A percentile compares a stretch with the other conserved stretches of the same genome.
Conservation (phyloP, 768 basidiomycete genomes). For the Lepiota venenata region DNA sequence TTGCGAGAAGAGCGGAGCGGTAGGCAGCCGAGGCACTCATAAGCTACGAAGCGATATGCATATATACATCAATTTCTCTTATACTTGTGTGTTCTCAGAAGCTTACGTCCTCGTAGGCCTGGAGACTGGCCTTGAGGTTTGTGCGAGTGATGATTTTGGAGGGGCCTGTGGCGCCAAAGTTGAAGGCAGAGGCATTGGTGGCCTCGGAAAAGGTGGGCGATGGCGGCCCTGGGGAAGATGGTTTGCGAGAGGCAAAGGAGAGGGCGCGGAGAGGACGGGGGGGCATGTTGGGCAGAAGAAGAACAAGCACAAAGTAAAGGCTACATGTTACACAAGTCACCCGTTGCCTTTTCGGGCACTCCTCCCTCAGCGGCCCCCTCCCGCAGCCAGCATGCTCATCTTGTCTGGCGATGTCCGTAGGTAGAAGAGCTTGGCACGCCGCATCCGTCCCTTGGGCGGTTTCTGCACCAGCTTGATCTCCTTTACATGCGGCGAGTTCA, state of each 20-base stretch:
- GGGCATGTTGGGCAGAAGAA: slow-evolving; percentile 29
- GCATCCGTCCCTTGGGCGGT: slow-evolving; percentile 60
- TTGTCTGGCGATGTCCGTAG: slow-evolving; percentile 79
- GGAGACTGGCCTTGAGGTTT: slow-evolving; percentile 73
- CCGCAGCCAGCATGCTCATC: slow-evolving; percentile 70
- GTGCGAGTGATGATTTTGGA: slow-evolving; percentile 80
- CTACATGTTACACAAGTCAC: slow-evolving; percentile 5
- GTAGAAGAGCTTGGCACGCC: slow-evolving; percentile 81
- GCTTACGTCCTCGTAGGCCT: slow-evolving; percentile 78
- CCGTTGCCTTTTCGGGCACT: slow-evolving; percentile 9
- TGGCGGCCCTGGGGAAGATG: slow-evolving; percentile 55
- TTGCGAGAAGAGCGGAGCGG: slow-evolving; percentile 72
- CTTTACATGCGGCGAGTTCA: slow-evolving; percentile 83
- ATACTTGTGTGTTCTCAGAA: neutral
- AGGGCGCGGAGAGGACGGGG: slow-evolving; percentile 57
- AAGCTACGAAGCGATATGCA: slow-evolving; percentile 42
- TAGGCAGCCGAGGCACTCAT: slow-evolving; percentile 75
- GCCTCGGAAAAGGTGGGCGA: slow-evolving; percentile 84
- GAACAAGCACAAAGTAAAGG: slow-evolving; percentile 1
- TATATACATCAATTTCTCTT: neutral
- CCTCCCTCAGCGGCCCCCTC: slow-evolving; percentile 18
- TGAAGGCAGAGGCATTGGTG: slow-evolving; percentile 74
- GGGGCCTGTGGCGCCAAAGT: slow-evolving; percentile 72
- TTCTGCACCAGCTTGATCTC: slow-evolving; percentile 76
- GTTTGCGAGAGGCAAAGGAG: slow-evolving; percentile 41